Evolutionary conservation across 768 basidiomycete genomes (phyloP).

Genomic region (Amanita rimosa): DNA sequence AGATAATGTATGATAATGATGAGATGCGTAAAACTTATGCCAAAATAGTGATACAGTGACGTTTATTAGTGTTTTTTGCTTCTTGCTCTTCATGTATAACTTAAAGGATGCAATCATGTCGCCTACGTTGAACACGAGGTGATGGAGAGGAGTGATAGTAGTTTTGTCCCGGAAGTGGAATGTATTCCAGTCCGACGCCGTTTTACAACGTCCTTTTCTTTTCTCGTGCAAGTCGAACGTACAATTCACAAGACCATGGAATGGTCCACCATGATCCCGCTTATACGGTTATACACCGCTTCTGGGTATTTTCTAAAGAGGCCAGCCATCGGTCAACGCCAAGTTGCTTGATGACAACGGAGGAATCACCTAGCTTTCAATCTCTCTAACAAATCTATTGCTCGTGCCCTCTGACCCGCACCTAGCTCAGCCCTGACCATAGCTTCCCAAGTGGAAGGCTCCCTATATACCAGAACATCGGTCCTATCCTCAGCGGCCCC

Average conservation of each 20-base stretch:
- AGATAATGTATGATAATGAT: too few species aligned
- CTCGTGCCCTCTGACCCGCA: constrained; percentile 60
- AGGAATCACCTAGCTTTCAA: constrained; percentile 55
- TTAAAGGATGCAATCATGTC: too few species aligned
- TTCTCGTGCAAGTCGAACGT: constrained; percentile 11
- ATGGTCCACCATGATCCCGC: constrained; percentile 71
- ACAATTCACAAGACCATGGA: constrained; percentile 27
- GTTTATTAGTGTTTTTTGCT: too few species aligned
- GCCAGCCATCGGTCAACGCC: not conserved
- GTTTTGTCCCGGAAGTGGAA: too few species aligned
- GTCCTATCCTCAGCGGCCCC: not conserved
- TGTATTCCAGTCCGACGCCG: too few species aligned
- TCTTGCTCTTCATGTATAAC: too few species aligned
- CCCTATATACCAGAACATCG: constrained; percentile 56
- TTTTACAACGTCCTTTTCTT: too few species aligned
- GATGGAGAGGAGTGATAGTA: too few species aligned
- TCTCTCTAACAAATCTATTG: constrained; percentile 56
- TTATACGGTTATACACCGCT: constrained; percentile 70
- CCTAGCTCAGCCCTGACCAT: constrained; percentile 92
- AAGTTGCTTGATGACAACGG: not conserved
- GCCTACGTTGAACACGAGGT: too few species aligned
- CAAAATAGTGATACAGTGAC: too few species aligned
- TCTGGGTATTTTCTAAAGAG: constrained; percentile 55
- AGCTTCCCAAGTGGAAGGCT: constrained; percentile 92
- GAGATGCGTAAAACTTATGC: too few species aligned